Evolutionary conservation across 2,329 filamentous ascomycete genomes (phyloP), one percentile per base, ranked within the genome.

Genomic region (Sporothrix dimorphospora): DNA sequence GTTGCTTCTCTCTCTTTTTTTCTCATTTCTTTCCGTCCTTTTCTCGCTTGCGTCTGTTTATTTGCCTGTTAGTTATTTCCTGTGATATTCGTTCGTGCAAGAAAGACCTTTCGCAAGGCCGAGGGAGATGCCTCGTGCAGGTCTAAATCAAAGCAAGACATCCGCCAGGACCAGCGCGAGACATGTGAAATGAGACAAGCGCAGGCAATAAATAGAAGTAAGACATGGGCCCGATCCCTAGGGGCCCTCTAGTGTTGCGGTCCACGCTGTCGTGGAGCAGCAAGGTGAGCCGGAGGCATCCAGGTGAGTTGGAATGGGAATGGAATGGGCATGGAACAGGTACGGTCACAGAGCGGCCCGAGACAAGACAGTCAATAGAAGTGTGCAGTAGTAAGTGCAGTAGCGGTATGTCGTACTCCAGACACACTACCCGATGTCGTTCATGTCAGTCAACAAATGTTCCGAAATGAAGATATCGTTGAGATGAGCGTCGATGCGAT

Each of bases 91-190:
- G 34, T 24, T 21, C 4, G 38, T 40, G n/a, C 53, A 24, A 34
- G 6, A 21, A 38, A 61, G 57, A 61, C 57, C 30, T 30, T 61
- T 40, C 21, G n/a, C 38, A 47, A 45, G n/a, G 40, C 14, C 19
- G 12, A 49, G n/a, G 61, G 61, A 49, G 45, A 67, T 42, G 19
- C 47, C 47, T 38, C 30, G 42, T 24, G 65, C 47, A 34, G 65
- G 65, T 57, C 65, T n/a, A 27, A 55, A 69, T 69, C 30, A 55
- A 55, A 69, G 66, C 34, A 40, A 69, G 66, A 69, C 49, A 69
- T 42, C n/a, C 12, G n/a, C 27, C 65, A 53, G 27, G 27, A 53
- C 30, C 27, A 68, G 45, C 30, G 65, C 30, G 30, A 68, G 65
- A 68, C 65, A 68, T 51, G 47, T 30, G 40, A 55, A 55, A 57